These are phyloP conservation scores for Bolboschoenoplectus hybrid DNA, from an alignment of 202 grass and related monocot genomes.

Conservation along the genomic window DNA sequence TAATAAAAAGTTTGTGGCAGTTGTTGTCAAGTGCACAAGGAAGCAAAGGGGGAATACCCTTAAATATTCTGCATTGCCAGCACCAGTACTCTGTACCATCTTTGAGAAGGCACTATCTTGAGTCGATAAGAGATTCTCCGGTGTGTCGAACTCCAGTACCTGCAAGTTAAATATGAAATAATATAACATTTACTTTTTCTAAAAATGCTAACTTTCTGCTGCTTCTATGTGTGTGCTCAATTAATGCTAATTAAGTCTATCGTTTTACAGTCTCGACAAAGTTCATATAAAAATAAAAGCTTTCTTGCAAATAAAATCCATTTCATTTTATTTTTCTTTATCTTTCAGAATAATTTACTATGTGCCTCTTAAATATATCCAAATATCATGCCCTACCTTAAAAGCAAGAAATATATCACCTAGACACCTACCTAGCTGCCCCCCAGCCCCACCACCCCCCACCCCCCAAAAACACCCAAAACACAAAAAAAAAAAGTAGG, in stretches of 20 bases:
- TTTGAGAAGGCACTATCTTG: conserved; percentile 91
- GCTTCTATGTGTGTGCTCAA: neutral
- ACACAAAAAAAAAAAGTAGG: too few species aligned
- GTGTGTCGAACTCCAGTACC: conserved; percentile 91
- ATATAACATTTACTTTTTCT: neutral
- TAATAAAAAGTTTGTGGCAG: conserved; percentile 2
- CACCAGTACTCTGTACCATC: conserved; percentile 97
- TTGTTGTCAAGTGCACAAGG: neutral
- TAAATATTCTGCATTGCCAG: conserved; percentile 92
- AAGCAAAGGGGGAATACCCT: conserved; percentile 55
- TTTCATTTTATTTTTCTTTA: neutral
- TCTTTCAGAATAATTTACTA: neutral
- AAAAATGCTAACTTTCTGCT: neutral
- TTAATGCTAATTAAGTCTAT: neutral
- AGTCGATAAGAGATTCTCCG: conserved; percentile 82
- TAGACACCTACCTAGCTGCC: too few species aligned
- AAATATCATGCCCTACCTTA: neutral
- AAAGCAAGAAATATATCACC: neutral
- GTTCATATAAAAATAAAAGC: neutral
- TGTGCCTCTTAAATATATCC: neutral
- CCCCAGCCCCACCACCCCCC: too few species aligned
- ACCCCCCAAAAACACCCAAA: too few species aligned
- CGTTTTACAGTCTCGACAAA: neutral
- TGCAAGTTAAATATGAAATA: conserved; percentile 39
- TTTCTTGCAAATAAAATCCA: neutral